Evolutionary conservation across 257 asterid species (phyloP).

Genomic region (Solanum bukasovii): DNA sequence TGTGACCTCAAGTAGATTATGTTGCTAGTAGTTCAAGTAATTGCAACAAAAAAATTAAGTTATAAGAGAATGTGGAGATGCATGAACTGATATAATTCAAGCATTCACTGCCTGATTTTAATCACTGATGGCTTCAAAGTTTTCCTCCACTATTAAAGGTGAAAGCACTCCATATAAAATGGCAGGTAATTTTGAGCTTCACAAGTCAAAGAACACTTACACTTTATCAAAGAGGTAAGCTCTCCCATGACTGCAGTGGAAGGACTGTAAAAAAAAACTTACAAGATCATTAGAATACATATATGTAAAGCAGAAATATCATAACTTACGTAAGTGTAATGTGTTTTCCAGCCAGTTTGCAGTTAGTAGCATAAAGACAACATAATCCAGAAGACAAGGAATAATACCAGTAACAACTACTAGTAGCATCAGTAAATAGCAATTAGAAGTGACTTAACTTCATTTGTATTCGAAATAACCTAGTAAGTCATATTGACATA

Average conservation of each 20-base stretch:
- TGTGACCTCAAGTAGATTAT: background rate
- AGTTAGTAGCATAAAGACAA: background rate
- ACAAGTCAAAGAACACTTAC: slow-evolving; percentile 35
- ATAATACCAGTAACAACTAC: background rate
- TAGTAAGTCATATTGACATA: background rate
- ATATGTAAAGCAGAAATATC: background rate
- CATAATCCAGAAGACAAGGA: background rate
- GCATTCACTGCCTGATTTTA: background rate
- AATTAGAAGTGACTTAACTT: background rate
- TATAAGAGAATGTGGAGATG: background rate
- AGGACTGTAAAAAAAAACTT: slow-evolving; percentile 39
- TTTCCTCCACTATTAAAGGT: background rate
- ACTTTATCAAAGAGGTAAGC: slow-evolving; percentile 74
- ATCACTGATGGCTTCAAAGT: background rate
- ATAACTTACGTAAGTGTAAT: background rate
- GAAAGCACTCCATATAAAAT: background rate
- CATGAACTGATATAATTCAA: background rate
- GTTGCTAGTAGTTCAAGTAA: background rate
- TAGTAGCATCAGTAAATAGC: background rate
- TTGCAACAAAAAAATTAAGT: background rate
- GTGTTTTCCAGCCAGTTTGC: background rate
- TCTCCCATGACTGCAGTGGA: slow-evolving; percentile 65
- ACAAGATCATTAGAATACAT: slow-evolving; percentile 18
- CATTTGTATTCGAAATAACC: background rate
- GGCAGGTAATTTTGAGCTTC: background rate